Percentiles rank a stretch among this genome's conserved stretches.
Evolutionary conservation across 1,139 yeast species (phyloP).

Genomic region (Groenewaldozyma auringiensis): DNA sequence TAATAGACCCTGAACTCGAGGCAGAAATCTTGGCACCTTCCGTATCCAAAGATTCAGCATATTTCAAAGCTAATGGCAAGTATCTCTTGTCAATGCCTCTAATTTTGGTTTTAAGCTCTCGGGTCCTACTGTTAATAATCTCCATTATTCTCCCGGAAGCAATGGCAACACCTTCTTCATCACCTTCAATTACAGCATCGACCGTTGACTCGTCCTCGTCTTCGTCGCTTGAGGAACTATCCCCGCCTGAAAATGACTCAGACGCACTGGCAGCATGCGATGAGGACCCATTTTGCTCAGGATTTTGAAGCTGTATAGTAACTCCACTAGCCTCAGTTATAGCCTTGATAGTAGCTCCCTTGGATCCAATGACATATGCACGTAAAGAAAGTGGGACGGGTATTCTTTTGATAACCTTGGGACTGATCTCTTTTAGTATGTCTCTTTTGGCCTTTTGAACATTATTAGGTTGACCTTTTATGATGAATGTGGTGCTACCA

Average conservation of each 20-base stretch:
- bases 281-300: constrained; percentile 24
- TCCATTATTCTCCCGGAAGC: constrained; percentile 66
- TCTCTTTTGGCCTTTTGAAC: constrained; percentile 71
- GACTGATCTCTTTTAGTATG: constrained; percentile 67
- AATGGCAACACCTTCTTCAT: constrained; percentile 67
- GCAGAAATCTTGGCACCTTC: constrained; percentile 30
- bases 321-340: constrained; percentile 67
- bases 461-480: constrained; percentile 65
- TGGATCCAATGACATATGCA: constrained; percentile 79
- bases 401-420: constrained; percentile 48
- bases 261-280: constrained; percentile 15
- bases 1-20: constrained; percentile 27
- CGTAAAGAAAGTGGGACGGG: constrained; percentile 72
- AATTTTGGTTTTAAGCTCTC: constrained; percentile 26
- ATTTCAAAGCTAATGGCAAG: constrained; percentile 24
- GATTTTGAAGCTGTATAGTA: constrained; percentile 63
- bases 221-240: constrained; percentile 14
- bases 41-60: constrained; percentile 12
- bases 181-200: constrained; percentile 70
- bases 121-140: constrained; percentile 64
- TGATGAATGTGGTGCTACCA: constrained; percentile 76
- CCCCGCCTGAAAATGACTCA: neutral
- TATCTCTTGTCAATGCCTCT: constrained; percentile 35
- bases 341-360: constrained; percentile 76
- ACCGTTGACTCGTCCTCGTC: constrained; percentile 48